phyloP scores from a whole-genome alignment of 192 early-diverging fungal genomes.

The Coemansia sp. region DNA sequence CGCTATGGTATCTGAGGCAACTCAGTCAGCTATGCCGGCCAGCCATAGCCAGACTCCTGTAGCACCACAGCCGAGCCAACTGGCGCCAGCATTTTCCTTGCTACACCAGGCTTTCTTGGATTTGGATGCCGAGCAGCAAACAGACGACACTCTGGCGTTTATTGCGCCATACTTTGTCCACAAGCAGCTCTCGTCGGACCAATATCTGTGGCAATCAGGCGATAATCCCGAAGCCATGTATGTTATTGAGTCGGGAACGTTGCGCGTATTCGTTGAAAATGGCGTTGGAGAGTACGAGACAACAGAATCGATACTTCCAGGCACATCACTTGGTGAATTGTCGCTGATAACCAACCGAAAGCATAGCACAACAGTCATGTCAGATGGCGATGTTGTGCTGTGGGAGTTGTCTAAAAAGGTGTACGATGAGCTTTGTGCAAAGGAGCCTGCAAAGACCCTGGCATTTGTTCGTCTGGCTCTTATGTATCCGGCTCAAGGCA shows the following conservation, averaged over 20 bases:
- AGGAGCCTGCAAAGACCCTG: constrained; percentile 69
- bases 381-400: constrained; percentile 62
- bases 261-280: constrained; percentile 57
- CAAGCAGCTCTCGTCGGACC: constrained; percentile 53
- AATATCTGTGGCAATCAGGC: constrained; percentile 68
- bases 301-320: constrained; percentile 85
- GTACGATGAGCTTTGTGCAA: constrained; percentile 66
- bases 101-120: constrained; percentile 66
- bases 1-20: constrained; percentile 44
- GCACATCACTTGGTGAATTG: constrained; percentile 88
- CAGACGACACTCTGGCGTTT: constrained; percentile 58
- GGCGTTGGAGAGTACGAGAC: constrained; percentile 29
- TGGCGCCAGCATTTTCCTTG: constrained; percentile 53
- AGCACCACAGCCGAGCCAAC: background rate
- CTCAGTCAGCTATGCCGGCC: constrained; percentile 36
- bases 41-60: constrained; percentile 9
- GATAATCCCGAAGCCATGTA: constrained; percentile 63
- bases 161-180: constrained; percentile 68
- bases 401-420: constrained; percentile 70
- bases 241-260: constrained; percentile 71
- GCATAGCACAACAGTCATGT: constrained; percentile 61
- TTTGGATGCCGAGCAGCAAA: constrained; percentile 47
- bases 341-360: constrained; percentile 65
- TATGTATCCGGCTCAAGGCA: constrained; percentile 65
- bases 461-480: constrained; percentile 78